Conservation (phyloP, 148 eudicot species). For the Spergularia bocconei region DNA sequence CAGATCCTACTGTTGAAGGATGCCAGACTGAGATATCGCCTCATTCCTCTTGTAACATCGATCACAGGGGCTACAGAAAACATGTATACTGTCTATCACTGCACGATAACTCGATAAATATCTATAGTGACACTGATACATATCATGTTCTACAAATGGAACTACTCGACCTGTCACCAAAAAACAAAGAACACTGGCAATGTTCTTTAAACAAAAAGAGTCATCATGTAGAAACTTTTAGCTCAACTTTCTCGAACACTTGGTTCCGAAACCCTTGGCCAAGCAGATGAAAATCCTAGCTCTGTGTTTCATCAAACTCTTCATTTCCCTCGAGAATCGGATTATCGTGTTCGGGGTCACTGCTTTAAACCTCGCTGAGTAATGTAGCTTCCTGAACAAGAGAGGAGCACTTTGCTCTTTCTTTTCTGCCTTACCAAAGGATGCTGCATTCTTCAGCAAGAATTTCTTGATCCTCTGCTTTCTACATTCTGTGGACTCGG, state of each 20-base stretch:
- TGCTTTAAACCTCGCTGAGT: slow-evolving; percentile 31
- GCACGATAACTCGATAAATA: too few relatives aligned
- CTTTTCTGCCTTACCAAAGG: slow-evolving; percentile 42
- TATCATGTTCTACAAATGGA: too few relatives aligned
- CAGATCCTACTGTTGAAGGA: too few relatives aligned
- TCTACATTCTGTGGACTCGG: slow-evolving; percentile 26
- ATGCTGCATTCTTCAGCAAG: slow-evolving; percentile 45
- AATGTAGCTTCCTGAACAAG: slow-evolving; percentile 31
- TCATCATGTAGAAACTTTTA: not conserved
- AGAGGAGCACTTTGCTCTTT: slow-evolving; percentile 27
- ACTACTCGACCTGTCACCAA: not conserved
- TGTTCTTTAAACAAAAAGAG: not conserved
- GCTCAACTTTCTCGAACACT: slow-evolving; percentile 23
- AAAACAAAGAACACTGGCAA: not conserved
- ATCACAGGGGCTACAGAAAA: too few relatives aligned
- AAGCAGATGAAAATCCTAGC: slow-evolving; percentile 35
- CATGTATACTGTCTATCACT: too few relatives aligned
- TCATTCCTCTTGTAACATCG: too few relatives aligned
- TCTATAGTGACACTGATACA: too few relatives aligned
- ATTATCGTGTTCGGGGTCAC: slow-evolving; percentile 22
- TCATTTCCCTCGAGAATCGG: slow-evolving; percentile 31
- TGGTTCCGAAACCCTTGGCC: slow-evolving; percentile 32
- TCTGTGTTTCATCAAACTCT: slow-evolving; percentile 40
- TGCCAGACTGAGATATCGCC: too few relatives aligned
- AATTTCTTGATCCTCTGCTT: slow-evolving; percentile 45